Percentiles rank a stretch among this genome's conserved stretches.
Conservation (phyloP, 2,329 filamentous ascomycete species). For the Chrysoporthe deuterocubensis region DNA sequence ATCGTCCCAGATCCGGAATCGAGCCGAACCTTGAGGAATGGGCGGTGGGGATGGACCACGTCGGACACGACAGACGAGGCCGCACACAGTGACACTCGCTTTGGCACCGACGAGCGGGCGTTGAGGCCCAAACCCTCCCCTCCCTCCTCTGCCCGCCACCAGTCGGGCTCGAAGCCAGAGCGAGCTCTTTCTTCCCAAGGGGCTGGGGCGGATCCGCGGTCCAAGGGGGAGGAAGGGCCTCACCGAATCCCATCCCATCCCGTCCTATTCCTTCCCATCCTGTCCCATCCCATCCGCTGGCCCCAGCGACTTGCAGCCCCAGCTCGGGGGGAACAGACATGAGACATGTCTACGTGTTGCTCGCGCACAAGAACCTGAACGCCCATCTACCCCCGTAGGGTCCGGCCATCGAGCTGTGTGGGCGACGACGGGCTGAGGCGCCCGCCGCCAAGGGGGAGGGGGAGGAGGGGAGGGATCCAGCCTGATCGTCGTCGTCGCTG, state of each 20-base stretch:
- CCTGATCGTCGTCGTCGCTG: background rate
- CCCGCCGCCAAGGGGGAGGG: background rate
- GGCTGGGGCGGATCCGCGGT: too few species aligned
- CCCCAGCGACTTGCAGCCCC: background rate
- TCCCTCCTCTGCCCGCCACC: too few species aligned
- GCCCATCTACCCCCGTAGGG: too few species aligned
- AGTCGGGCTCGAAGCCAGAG: too few species aligned
- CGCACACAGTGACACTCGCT: background rate
- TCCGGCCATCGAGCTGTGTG: too few species aligned
- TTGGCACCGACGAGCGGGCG: too few species aligned
- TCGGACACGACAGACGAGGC: background rate
- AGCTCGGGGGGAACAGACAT: background rate
- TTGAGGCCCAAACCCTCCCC: too few species aligned
- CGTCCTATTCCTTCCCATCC: background rate
- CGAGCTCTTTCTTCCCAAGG: too few species aligned
- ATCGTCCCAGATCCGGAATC: constrained; percentile 1
- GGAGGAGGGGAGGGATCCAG: background rate
- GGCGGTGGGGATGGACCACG: background rate
- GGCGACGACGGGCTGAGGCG: too few species aligned
- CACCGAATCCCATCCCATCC: background rate
- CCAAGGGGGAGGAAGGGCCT: background rate
- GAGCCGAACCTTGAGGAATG: background rate
- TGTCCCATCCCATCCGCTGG: background rate
- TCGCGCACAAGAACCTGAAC: background rate
- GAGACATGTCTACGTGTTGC: background rate